A percentile compares a stretch with the other conserved stretches of the same genome.
These are phyloP conservation scores for Dentipellis sp. DNA, from an alignment of 768 basidiomycete species.

Conservation along the genomic window DNA sequence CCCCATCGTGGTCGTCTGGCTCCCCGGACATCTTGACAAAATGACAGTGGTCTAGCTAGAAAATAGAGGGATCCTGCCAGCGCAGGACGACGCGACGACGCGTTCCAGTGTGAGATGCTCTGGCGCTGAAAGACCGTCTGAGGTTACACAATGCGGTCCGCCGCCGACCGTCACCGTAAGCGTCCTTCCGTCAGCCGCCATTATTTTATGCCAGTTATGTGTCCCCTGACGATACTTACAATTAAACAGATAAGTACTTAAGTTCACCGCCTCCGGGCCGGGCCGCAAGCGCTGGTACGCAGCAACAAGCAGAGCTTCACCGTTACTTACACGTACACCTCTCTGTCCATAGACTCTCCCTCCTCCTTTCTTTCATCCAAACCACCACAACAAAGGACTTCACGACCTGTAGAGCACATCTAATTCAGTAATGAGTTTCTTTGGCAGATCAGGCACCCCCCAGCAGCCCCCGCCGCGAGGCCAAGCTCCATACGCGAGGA, in stretches of 20 bases:
- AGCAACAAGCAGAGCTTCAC: neutral
- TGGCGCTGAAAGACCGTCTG: neutral
- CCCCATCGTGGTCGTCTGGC: neutral
- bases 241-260: neutral
- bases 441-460: constrained; percentile 2
- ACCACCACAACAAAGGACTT: neutral
- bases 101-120: neutral
- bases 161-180: neutral
- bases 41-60: neutral
- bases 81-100: neutral
- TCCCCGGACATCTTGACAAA: neutral
- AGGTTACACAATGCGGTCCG: neutral
- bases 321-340: neutral
- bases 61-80: neutral
- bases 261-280: neutral
- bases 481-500: constrained; percentile 9
- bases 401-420: neutral
- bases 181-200: neutral
- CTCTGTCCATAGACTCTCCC: neutral
- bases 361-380: neutral
- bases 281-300: too few relatives aligned
- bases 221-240: neutral
- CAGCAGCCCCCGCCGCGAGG: constrained; percentile 2
- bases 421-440: constrained; percentile 9
- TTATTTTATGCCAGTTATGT: neutral